A percentile compares a stretch with the other conserved stretches of the same genome.
These are phyloP conservation scores for Tagetes erecta DNA, from an alignment of 129 eudicot genomes.

Conservation along the genomic window DNA sequence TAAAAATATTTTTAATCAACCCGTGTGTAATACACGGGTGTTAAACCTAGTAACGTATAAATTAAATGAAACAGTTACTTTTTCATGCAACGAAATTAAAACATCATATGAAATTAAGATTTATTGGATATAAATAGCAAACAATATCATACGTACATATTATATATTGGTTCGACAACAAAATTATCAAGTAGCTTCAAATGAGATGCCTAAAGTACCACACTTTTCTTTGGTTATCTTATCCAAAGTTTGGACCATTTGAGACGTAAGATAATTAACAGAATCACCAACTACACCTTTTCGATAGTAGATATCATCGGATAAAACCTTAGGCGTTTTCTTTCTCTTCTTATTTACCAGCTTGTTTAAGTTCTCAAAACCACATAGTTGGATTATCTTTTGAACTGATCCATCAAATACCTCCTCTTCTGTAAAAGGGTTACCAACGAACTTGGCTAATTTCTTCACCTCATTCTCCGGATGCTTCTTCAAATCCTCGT, in stretches of 20 bases:
- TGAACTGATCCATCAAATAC: conserved; percentile 12
- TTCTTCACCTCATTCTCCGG: conserved; percentile 10
- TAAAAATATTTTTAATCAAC: no score
- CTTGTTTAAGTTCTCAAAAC: conserved; percentile 27
- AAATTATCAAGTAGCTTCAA: background rate
- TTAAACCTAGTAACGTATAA: no score
- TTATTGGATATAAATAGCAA: background rate
- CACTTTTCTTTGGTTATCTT: conserved; percentile 23
- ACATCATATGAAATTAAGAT: background rate
- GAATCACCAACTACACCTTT: conserved; percentile 34
- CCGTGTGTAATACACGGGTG: no score
- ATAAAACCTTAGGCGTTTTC: background rate
- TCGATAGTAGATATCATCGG: conserved; percentile 1
- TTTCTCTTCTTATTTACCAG: background rate
- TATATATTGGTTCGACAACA: background rate
- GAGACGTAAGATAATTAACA: background rate
- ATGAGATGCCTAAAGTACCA: conserved; percentile 16
- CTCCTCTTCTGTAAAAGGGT: conserved; percentile 32
- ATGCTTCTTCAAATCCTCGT: conserved; percentile 23
- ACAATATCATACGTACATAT: no score
- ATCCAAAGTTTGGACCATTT: conserved; percentile 24
- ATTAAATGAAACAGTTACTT: no score
- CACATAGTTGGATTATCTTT: conserved; percentile 18
- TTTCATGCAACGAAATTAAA: no score
- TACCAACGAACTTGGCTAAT: conserved; percentile 32